These are phyloP conservation scores for Colletotrichum gloeosporioides DNA, from an alignment of 2,329 filamentous ascomycete genomes.

Conservation along the genomic window DNA sequence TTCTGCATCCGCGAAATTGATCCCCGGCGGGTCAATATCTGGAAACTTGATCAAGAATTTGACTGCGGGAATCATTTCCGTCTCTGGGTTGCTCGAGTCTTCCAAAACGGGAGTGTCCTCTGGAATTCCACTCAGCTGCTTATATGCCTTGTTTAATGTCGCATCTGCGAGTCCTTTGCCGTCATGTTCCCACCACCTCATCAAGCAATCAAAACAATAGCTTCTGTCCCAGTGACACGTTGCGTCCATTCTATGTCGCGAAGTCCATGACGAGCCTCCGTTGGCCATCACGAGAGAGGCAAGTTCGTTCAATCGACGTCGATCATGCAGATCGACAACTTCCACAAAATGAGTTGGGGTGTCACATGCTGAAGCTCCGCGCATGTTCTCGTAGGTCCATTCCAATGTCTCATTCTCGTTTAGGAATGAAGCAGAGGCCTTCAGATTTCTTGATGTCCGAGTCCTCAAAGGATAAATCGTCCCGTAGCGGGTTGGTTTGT, in stretches of 20 bases:
- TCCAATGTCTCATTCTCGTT: accelerated
- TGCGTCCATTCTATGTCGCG: background rate
- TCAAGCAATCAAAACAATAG: background rate
- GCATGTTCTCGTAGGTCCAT: background rate
- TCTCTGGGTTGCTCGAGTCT: background rate
- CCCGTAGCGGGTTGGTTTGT: background rate
- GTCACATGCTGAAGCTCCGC: background rate
- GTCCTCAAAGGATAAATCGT: accelerated
- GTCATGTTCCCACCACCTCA: background rate
- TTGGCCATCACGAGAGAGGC: background rate
- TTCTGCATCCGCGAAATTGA: background rate
- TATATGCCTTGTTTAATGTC: accelerated
- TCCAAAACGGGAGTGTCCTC: background rate
- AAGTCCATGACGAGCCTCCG: background rate
- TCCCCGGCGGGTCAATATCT: background rate
- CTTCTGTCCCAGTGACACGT: background rate
- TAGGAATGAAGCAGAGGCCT: background rate
- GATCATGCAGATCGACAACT: background rate
- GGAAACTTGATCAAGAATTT: background rate
- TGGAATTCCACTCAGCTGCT: background rate
- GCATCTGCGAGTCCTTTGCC: background rate
- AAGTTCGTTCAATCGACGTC: background rate
- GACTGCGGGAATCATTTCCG: background rate
- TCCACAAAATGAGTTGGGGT: background rate
- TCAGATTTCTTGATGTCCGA: background rate